Evolutionary conservation across 176 grass and related monocot genomes (phyloP).

Genomic region (Urochloa ruziziensis): DNA sequence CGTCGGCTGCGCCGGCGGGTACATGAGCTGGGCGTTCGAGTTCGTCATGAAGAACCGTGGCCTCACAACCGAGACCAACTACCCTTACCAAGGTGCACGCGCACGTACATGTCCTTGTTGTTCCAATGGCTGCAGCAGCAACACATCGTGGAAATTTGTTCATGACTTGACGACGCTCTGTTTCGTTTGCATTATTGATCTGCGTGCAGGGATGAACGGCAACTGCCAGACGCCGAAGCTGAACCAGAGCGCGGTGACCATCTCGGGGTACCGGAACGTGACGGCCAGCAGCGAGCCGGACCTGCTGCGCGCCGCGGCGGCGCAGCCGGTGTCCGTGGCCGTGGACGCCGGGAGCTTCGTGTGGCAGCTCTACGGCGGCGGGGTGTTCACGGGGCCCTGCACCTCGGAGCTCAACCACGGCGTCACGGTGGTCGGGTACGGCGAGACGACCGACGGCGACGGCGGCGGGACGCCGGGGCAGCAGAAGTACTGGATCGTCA

Average conservation of each 20-base stretch:
- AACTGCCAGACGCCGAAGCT: slow-evolving; percentile 42
- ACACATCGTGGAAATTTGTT: background rate
- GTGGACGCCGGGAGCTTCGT: slow-evolving; percentile 42
- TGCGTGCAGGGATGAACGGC: background rate
- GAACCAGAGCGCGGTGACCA: slow-evolving; percentile 25
- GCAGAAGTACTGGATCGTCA: slow-evolving; percentile 61
- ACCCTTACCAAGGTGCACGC: slow-evolving; percentile 48
- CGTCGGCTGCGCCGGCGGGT: slow-evolving; percentile 55
- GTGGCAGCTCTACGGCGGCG: slow-evolving; percentile 60
- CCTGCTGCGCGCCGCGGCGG: slow-evolving; percentile 38
- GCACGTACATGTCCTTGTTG: background rate
- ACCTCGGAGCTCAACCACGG: slow-evolving; percentile 47
- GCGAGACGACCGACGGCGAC: slow-evolving; percentile 16
- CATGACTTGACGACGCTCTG: background rate
- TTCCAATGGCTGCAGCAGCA: background rate
- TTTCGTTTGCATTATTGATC: background rate
- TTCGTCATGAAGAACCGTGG: slow-evolving; percentile 54
- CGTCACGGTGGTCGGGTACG: slow-evolving; percentile 66
- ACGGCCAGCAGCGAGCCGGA: slow-evolving; percentile 46
- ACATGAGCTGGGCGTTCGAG: slow-evolving; percentile 37
- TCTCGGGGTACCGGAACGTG: slow-evolving; percentile 44
- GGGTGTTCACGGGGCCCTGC: slow-evolving; percentile 67
- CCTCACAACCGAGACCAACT: slow-evolving; percentile 50
- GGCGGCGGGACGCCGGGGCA: background rate
- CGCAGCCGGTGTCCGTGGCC: slow-evolving; percentile 57